Evolutionary conservation across 495 filamentous ascomycete species (phyloP), one percentile per base, ranked within the genome.

Genomic region (Trichoderma parareesei): DNA sequence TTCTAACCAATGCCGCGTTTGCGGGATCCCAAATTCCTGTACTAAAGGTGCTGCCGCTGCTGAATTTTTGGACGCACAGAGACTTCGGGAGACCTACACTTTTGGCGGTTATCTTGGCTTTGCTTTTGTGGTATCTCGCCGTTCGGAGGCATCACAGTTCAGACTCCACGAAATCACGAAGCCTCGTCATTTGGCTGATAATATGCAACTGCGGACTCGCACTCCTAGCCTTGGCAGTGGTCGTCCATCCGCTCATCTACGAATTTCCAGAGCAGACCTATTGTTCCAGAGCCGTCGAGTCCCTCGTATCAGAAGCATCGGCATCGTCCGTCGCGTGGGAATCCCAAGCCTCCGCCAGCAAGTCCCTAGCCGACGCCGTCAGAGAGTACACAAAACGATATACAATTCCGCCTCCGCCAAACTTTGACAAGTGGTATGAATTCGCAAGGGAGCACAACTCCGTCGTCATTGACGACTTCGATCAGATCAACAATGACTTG

Each of bases 361-460:
- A 80, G 53, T 87, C 82, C 5, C 74, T 97, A 38, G 67, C 70
- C 5, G 82, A 89, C 48, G 93, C 92, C 44, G 88, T 92, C n/a
- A 69, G 74, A 60, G 88, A 92, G 71, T 98, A 97, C 74, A 80
- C 85, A 55, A 79, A 85, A 60, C 85, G 93, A 67, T 96, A 98
- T 73, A 79, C 83, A 48, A 85, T 93, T 72, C 82, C 86, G 67
- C 93, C 93, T 13, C 93, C 93, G 9, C 93, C 93, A 18, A 84
- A 90, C 68, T 98, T 97, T 72, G 90, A 97, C 70, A 89, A 88
- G 72, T 97, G 93, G 93, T 97, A 89, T 75, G 78, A 88, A 65
- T 95, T 91, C 73, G 93, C 93, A 14, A 85, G 83, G 70, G 77
- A 73, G 13, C 88, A 82, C 69, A 77, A 83, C 42, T 85, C 89